phyloP scores from a whole-genome alignment of 1,284 basidiomycete species.

The Leccinum fuscescens region DNA sequence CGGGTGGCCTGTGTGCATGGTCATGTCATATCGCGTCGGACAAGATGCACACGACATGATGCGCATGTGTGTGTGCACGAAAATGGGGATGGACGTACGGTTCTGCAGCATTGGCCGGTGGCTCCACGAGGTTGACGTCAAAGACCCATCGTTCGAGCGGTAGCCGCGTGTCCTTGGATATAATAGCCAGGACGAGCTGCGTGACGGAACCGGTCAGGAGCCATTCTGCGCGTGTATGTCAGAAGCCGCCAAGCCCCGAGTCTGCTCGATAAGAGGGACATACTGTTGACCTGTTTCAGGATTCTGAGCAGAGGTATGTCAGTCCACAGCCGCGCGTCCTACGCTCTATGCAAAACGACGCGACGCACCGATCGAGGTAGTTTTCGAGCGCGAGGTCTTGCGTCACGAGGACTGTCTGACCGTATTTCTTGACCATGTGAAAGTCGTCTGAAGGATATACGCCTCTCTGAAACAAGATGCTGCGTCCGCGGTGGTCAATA shows the following conservation, averaged over 20 bases:
- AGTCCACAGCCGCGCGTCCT: background rate
- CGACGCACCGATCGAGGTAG: slow-evolving; percentile 72
- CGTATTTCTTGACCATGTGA: slow-evolving; percentile 98
- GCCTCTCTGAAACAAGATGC: slow-evolving; percentile 92
- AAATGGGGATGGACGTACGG: slow-evolving; percentile 39
- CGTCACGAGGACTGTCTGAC: slow-evolving; percentile 92
- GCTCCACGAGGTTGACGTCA: slow-evolving; percentile 82
- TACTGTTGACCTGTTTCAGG: slow-evolving; percentile 86
- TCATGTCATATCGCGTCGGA: slow-evolving; percentile 1
- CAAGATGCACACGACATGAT: background rate
- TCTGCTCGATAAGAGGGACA: slow-evolving; percentile 25
- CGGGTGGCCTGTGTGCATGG: slow-evolving; percentile 38
- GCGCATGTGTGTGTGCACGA: background rate
- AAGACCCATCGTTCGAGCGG: slow-evolving; percentile 98
- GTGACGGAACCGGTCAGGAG: slow-evolving; percentile 87
- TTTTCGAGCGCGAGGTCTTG: slow-evolving; percentile 90
- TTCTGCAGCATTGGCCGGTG: slow-evolving; percentile 46
- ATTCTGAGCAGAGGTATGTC: slow-evolving; percentile 51
- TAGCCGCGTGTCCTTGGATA: slow-evolving; percentile 89
- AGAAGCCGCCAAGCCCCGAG: background rate
- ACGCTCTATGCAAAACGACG: background rate
- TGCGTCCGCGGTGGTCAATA: background rate
- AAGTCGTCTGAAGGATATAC: slow-evolving; percentile 99
- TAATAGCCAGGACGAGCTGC: slow-evolving; percentile 93
- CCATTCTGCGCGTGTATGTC: slow-evolving; percentile 65